Evolutionary conservation across 306 rosid species (phyloP), one percentile per base, ranked within the genome.

Genomic region (Acacia crassicarpa): DNA sequence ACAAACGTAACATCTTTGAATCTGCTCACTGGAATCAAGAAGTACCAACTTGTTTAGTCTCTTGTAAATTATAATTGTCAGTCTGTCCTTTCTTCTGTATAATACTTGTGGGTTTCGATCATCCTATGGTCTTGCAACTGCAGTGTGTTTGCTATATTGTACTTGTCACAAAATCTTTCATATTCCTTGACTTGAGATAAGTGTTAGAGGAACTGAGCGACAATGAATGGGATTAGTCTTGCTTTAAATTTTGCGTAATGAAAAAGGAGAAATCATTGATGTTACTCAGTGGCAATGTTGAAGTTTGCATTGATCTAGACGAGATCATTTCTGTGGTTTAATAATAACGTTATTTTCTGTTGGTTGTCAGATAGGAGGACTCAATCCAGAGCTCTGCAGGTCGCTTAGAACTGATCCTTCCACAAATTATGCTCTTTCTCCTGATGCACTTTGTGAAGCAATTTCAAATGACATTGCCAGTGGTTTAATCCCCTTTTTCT

Each of bases 351-450:
- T 68, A 63, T 70, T 80, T 72, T 14, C 62, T 66, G 78, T 78
- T 80, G 48, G 20, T 83, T 56, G 81, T 81, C 93, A 95, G 98
- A 93, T 95, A 80, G 98, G 78, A 20, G 98, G 98, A 63, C 85
- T 95, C 70, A 84, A 93, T 82, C 95, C 97, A 3, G 93, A 90
- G 82, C 92, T 91, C 84, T 95, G 95, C 89, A 90, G 94, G 89
- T 40, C 80, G 70, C 92, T 95, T 75, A 88, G 84, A 82, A 89
- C 98, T 8, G 88, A 89, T 76, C 85, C 91, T 84, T 88, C 97
- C 40, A 84, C 95, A 58, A 79, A 89, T 80, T 93, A 89, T 84
- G 95, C 94, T 11, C 89, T 95, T 72, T 89, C 97, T 63, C 90
- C 99, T 58, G 85, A 83, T 76, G 86, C 84, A 76, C 90, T 95